Conservation (phyloP, 73 alveolate species). For the Paramecium biaurelia region DNA sequence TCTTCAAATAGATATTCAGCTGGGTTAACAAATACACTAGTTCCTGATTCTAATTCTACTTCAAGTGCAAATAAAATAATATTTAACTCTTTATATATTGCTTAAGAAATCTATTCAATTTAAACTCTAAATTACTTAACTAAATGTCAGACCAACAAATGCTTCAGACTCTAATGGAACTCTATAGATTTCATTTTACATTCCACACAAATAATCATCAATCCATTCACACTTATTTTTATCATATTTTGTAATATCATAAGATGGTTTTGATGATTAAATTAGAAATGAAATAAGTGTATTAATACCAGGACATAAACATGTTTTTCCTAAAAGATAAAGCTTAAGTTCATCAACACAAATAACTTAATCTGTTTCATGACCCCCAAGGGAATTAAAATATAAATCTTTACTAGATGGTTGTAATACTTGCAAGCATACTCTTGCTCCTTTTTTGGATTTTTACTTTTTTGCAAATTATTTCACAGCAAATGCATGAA, state of each 20-base stretch:
- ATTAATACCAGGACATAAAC: constrained; percentile 96
- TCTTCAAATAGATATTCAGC: constrained; percentile 87
- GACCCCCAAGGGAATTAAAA: constrained; percentile 59
- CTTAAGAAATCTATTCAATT: not conserved
- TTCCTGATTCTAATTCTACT: constrained; percentile 76
- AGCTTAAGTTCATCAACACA: constrained; percentile 94
- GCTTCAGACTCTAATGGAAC: constrained; percentile 67
- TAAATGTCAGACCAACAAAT: constrained; percentile 73
- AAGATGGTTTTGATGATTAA: constrained; percentile 80
- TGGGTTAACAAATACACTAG: constrained; percentile 94
- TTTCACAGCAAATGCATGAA: constrained; percentile 90
- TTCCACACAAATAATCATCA: constrained; percentile 77
- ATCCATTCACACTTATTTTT: constrained; percentile 57
- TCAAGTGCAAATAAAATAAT: constrained; percentile 81
- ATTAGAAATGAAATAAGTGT: constrained; percentile 89
- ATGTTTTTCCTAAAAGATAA: constrained; percentile 89
- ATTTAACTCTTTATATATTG: constrained; percentile 69
- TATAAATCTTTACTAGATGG: constrained; percentile 94
- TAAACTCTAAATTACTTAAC: constrained; percentile 68
- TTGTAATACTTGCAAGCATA: constrained; percentile 84
- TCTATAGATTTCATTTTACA: constrained; percentile 77
- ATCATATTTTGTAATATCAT: constrained; percentile 46
- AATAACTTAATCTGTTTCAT: constrained; percentile 65
- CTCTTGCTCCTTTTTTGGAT: constrained; percentile 66
- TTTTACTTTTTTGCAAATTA: constrained; percentile 73